phyloP scores from a whole-genome alignment of 164 flowering plant species.

The Macadamia tetraphylla region DNA sequence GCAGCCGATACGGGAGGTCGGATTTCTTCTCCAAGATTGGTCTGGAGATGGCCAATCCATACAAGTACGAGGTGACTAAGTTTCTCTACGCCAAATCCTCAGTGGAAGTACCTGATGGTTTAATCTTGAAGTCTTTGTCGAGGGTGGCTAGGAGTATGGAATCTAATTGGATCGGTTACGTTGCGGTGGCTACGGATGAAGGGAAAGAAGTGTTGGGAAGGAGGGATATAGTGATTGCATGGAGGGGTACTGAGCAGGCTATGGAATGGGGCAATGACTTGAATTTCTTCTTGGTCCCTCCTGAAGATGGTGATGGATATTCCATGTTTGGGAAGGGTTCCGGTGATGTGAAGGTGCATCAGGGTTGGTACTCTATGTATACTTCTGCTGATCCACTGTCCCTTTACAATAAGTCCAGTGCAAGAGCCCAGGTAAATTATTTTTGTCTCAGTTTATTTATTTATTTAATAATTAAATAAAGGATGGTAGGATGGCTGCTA shows the following conservation, averaged over 20 bases:
- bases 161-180: constrained; percentile 60
- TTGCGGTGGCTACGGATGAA: constrained; percentile 32
- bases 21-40: constrained; percentile 32
- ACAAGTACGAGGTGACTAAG: constrained; percentile 31
- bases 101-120: constrained; percentile 37
- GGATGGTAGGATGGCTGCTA: too few species aligned
- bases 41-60: constrained; percentile 21
- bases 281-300: constrained; percentile 29
- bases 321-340: constrained; percentile 14
- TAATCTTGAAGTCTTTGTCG: constrained; percentile 33
- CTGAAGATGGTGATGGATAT: neutral
- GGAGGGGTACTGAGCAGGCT: neutral
- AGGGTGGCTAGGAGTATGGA: constrained; percentile 56
- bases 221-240: constrained; percentile 42
- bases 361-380: constrained; percentile 51
- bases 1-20: constrained; percentile 28
- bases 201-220: constrained; percentile 27
- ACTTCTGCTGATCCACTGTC: constrained; percentile 9
- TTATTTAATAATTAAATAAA: too few species aligned
- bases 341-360: constrained; percentile 29
- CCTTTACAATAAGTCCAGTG: constrained; percentile 33
- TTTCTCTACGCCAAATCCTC: constrained; percentile 38
- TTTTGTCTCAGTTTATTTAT: too few species aligned
- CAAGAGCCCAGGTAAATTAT: too few species aligned
- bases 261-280: constrained; percentile 44